phyloP scores from a whole-genome alignment of 352 stramenopile species.

The Globisporangium recalcitrans region DNA sequence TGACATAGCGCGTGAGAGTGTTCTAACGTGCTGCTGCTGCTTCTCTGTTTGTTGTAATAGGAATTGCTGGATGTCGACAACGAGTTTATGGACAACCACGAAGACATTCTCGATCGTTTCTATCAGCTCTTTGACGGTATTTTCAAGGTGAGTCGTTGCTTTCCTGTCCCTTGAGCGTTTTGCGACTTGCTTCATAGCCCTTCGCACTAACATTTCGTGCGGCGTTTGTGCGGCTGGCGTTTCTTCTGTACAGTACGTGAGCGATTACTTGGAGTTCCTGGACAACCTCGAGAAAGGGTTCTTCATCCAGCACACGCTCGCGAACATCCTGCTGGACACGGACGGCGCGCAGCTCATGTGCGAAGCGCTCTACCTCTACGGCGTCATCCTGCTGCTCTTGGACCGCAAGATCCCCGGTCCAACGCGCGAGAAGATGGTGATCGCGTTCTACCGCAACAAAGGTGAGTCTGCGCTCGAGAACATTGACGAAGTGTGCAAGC shows the following conservation, averaged over 20 bases:
- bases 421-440: constrained; percentile 91
- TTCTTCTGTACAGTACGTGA: constrained; percentile 73
- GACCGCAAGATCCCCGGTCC: constrained; percentile 88
- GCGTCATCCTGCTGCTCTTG: constrained; percentile 92
- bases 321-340: constrained; percentile 91
- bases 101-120: constrained; percentile 81
- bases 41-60: constrained; percentile 11
- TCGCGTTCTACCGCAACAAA: constrained; percentile 84
- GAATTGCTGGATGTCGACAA: constrained; percentile 88
- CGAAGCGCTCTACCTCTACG: constrained; percentile 94
- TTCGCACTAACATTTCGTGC: background rate
- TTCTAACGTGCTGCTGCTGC: background rate
- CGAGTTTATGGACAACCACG: constrained; percentile 90
- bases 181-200: background rate
- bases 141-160: constrained; percentile 44
- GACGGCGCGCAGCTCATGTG: constrained; percentile 93
- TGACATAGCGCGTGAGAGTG: background rate
- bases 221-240: background rate
- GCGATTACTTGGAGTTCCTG: constrained; percentile 90
- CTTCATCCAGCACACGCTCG: constrained; percentile 94
- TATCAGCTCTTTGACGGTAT: constrained; percentile 89
- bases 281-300: constrained; percentile 91
- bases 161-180: background rate
- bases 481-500: constrained; percentile 89
- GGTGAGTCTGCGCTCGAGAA: constrained; percentile 87